Percentiles rank a stretch among this genome's conserved stretches.
Conservation (phyloP, 805 yeast species). For the Hanseniaspora singularis region DNA sequence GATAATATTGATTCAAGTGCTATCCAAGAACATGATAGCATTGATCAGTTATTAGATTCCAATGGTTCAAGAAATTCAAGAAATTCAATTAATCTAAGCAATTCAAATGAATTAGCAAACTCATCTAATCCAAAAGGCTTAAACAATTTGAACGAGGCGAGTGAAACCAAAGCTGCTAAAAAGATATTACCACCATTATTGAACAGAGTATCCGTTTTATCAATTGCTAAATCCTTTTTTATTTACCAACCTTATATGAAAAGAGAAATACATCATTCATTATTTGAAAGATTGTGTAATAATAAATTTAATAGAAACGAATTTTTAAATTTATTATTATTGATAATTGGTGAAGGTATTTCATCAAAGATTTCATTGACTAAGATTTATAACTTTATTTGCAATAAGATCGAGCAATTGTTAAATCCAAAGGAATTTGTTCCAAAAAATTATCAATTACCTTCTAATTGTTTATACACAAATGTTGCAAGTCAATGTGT, state of each 20-base stretch:
- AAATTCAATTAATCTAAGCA: too few species aligned
- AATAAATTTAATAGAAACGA: constrained; percentile 73
- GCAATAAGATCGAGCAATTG: constrained; percentile 29
- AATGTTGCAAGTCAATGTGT: constrained; percentile 65
- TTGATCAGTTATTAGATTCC: constrained; percentile 12
- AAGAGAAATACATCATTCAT: constrained; percentile 51
- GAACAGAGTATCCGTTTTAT: constrained; percentile 64
- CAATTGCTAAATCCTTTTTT: constrained; percentile 58
- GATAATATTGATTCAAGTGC: neutral
- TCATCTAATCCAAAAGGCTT: too few species aligned
- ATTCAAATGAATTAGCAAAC: too few species aligned
- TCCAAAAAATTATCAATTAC: constrained; percentile 17
- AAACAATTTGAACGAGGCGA: too few species aligned
- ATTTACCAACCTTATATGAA: constrained; percentile 55
- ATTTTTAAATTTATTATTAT: constrained; percentile 52
- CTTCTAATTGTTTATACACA: constrained; percentile 49
- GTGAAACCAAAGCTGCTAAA: neutral
- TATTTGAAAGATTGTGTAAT: constrained; percentile 55
- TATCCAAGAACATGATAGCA: constrained; percentile 15
- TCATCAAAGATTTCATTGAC: constrained; percentile 49
- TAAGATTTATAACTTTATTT: constrained; percentile 45
- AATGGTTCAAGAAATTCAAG: constrained; percentile 1
- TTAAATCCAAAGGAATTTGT: constrained; percentile 17
- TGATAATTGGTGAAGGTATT: constrained; percentile 67
- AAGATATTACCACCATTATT: constrained; percentile 42